Percentiles rank a stretch among this genome's conserved stretches.
These are phyloP conservation scores for Phyllostachys edulis DNA, from an alignment of 176 grass and related monocot genomes.

Conservation along the genomic window DNA sequence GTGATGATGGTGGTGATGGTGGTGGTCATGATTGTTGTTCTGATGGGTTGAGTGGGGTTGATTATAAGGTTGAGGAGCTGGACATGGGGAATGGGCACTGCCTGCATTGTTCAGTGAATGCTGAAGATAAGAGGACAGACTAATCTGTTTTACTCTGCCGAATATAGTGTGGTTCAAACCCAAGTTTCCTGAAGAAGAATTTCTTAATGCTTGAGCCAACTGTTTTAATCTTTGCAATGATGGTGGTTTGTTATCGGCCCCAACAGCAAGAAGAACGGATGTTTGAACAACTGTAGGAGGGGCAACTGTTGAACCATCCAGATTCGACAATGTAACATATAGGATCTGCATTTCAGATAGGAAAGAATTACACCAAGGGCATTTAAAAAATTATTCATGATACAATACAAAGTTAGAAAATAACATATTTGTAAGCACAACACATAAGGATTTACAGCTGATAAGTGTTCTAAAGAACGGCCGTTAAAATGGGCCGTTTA, in stretches of 20 bases:
- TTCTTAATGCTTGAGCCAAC: conserved; percentile 61
- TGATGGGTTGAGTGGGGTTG: conserved; percentile 32
- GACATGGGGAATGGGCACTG: conserved; percentile 41
- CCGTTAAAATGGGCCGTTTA: too few relatives aligned
- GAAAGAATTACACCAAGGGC: background rate
- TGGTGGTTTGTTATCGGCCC: conserved; percentile 46
- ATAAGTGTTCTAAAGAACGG: too few relatives aligned
- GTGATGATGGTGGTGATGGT: conserved; percentile 38
- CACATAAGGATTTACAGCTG: background rate
- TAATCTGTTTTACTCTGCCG: conserved; percentile 78
- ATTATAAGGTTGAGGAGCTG: conserved; percentile 46
- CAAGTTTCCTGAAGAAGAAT: conserved; percentile 70
- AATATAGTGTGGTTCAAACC: conserved; percentile 82
- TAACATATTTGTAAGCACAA: background rate
- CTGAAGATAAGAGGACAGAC: conserved; percentile 72
- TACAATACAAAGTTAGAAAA: background rate
- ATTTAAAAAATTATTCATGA: background rate
- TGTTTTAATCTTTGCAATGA: conserved; percentile 59
- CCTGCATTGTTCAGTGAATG: conserved; percentile 56
- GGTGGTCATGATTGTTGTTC: conserved; percentile 42
- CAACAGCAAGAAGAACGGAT: conserved; percentile 66
- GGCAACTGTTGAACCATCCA: conserved; percentile 58
- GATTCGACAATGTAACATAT: conserved; percentile 71
- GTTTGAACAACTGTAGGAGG: conserved; percentile 64
- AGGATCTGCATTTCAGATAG: conserved; percentile 58